Evolutionary conservation across 495 filamentous ascomycete genomes (phyloP).

Genomic region (Neurospora tetrasperma): DNA sequence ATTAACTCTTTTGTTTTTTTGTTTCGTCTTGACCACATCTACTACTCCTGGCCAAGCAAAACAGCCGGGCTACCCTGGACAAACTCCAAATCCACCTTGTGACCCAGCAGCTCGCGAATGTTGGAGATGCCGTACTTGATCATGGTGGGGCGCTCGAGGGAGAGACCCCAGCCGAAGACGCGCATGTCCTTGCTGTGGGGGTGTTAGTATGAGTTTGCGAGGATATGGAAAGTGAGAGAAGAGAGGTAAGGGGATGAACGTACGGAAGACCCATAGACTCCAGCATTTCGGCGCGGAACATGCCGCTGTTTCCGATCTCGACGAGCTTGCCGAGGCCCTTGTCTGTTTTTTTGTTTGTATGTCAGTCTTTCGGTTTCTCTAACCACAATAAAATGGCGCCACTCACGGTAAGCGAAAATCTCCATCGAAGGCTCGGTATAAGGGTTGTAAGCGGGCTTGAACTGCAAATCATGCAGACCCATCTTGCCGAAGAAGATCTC

Average conservation of each 20-base stretch:
- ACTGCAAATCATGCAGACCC: constrained; percentile 77
- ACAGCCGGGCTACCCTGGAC: constrained; percentile 77
- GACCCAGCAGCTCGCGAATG: constrained; percentile 75
- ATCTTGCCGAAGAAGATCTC: constrained; percentile 93
- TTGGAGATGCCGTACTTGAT: constrained; percentile 86
- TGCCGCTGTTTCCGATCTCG: constrained; percentile 95
- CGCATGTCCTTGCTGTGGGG: constrained; percentile 52
- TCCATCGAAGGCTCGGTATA: constrained; percentile 99
- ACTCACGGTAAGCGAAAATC: constrained; percentile 70
- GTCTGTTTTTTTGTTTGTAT: constrained; percentile 3
- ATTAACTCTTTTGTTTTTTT: not conserved
- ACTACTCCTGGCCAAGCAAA: constrained; percentile 62
- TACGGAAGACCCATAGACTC: constrained; percentile 66
- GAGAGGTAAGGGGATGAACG: not conserved
- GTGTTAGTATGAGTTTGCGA: not conserved
- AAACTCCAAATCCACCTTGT: constrained; percentile 75
- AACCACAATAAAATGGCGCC: not conserved
- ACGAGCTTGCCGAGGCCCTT: constrained; percentile 83
- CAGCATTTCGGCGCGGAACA: constrained; percentile 97
- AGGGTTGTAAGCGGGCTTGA: constrained; percentile 97
- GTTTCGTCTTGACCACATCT: not conserved
- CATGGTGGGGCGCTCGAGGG: constrained; percentile 92
- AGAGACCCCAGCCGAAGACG: constrained; percentile 86
- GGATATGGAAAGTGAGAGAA: no score
- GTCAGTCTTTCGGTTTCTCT: not conserved